Evolutionary conservation across 805 yeast species (phyloP), one percentile per base, ranked within the genome.

Genomic region (Candida insectalens): DNA sequence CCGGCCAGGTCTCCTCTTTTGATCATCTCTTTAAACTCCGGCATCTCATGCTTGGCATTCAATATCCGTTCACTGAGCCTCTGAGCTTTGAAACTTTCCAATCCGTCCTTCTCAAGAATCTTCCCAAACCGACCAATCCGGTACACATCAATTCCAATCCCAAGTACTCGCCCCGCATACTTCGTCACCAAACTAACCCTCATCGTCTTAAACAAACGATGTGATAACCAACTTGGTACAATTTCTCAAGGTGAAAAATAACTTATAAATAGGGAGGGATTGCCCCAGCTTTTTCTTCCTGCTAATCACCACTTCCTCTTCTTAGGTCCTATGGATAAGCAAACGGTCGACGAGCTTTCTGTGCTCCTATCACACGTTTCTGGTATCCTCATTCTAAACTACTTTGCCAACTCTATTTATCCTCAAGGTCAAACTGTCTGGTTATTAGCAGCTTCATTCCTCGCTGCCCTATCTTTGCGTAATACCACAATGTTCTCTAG

Each of bases 121-220:
- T 46, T 39, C 2, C 52, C 44, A 36, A 80, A 70, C 27, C 88
- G 51, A 12, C 60, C 41, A 1, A 69, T 50, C 18, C 58, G 52
- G 20, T 75, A 62, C 3, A 80, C 43, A 44, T 80, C 89, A 6
- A 65, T 62, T 6, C 85, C 87, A 10, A 77, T 51, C 6, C 75
- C 77, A 19, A 65, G 33, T 1, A 67, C 50, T 30, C 57, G n/a
- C n/a, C n/a, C n/a, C n/a, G n/a, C n/a, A n/a, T n/a, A n/a, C n/a
- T n/a, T n/a, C n/a, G 14, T 22, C 18, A 13, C 14, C 16, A 16
- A 14, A 20, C 10, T 13, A 6, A 25, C 18, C 13, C 21, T n/a
- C 13, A 27, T 20, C 5, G 12, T 12, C n/a, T 7, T 19, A 17
- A 6, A 32, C 9, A 21, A 16, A n/a, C n/a, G n/a, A n/a, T n/a